Conservation (phyloP, 2,329 filamentous ascomycete genomes). For the Setomelanomma holmii region DNA sequence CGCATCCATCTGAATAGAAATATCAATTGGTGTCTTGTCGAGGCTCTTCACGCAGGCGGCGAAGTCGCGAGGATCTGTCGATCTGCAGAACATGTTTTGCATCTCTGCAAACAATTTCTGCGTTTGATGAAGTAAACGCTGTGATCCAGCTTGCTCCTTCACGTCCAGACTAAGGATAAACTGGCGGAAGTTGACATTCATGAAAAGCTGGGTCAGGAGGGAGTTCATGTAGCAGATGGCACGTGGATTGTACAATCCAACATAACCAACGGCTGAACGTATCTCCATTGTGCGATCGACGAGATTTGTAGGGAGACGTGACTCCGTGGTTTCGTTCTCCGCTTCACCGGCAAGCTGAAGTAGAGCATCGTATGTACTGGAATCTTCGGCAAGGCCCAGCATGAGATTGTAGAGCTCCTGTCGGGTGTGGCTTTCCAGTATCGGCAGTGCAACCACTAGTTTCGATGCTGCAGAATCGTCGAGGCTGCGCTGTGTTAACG, state of each 20-base stretch:
- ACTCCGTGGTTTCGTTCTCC: slow-evolving; percentile 51
- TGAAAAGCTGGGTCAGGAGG: slow-evolving; percentile 90
- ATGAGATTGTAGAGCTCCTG: slow-evolving; percentile 48
- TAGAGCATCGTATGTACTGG: slow-evolving; percentile 33
- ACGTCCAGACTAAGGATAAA: slow-evolving; percentile 74
- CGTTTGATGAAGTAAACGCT: slow-evolving; percentile 76
- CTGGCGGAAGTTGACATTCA: slow-evolving; percentile 86
- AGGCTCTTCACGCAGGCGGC: slow-evolving; percentile 81
- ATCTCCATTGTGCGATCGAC: slow-evolving; percentile 71
- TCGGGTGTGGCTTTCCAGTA: slow-evolving; percentile 46
- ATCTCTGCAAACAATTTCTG: slow-evolving; percentile 83
- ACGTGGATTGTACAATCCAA: slow-evolving; percentile 89
- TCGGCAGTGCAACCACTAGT: slow-evolving; percentile 25
- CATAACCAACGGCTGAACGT: slow-evolving; percentile 80
- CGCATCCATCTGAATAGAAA: slow-evolving; percentile 94
- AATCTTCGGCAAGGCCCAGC: slow-evolving; percentile 41
- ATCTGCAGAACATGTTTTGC: slow-evolving; percentile 80
- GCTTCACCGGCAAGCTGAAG: slow-evolving; percentile 34
- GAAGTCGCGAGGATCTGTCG: slow-evolving; percentile 74
- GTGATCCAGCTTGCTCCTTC: slow-evolving; percentile 61
- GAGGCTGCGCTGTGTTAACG: too few species aligned
- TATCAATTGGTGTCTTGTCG: slow-evolving; percentile 82
- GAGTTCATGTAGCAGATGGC: slow-evolving; percentile 99
- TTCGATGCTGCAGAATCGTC: too few species aligned
- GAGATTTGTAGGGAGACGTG: slow-evolving; percentile 62